Percentiles rank a stretch among this genome's conserved stretches.
Conservation (phyloP, 768 basidiomycete species). For the Sarcomyxa edulis region DNA sequence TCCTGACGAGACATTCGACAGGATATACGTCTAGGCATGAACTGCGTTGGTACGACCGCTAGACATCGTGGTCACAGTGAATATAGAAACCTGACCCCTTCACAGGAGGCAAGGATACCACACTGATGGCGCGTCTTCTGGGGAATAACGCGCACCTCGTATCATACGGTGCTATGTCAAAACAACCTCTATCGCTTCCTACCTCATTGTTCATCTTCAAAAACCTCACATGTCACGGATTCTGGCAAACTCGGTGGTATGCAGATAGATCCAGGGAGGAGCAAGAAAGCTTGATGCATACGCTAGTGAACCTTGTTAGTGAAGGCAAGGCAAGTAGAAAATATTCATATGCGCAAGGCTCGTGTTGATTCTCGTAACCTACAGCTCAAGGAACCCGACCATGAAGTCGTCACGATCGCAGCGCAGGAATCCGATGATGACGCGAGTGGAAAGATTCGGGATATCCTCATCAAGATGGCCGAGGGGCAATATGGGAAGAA, state of each 20-base stretch:
- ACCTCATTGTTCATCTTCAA: conserved; percentile 83
- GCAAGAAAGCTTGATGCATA: conserved; percentile 44
- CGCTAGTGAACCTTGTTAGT: conserved; percentile 47
- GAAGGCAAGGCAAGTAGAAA: conserved; percentile 40
- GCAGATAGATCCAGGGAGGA: conserved; percentile 39
- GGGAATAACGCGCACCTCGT: conserved; percentile 68
- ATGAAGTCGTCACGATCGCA: conserved; percentile 59
- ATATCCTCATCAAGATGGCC: conserved; percentile 35
- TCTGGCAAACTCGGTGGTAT: conserved; percentile 79
- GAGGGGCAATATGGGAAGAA: conserved; percentile 36
- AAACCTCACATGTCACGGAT: conserved; percentile 70
- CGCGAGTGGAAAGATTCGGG: conserved; percentile 41
- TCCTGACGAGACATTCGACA: conserved; percentile 15
- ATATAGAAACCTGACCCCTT: background rate
- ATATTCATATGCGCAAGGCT: background rate
- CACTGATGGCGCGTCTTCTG: conserved; percentile 62
- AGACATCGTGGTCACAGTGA: background rate
- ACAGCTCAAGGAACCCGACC: conserved; percentile 63
- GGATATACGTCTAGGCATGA: conserved; percentile 42
- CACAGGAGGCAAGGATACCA: conserved; percentile 57
- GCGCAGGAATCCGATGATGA: conserved; percentile 29
- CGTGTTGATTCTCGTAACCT: conserved; percentile 5
- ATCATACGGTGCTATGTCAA: conserved; percentile 91
- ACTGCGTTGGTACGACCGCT: conserved; percentile 50
- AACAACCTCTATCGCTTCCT: conserved; percentile 70